Percentiles rank a stretch among this genome's conserved stretches.
Evolutionary conservation across 1,139 yeast species (phyloP).

Genomic region (Entelexis paramagnoliae): DNA sequence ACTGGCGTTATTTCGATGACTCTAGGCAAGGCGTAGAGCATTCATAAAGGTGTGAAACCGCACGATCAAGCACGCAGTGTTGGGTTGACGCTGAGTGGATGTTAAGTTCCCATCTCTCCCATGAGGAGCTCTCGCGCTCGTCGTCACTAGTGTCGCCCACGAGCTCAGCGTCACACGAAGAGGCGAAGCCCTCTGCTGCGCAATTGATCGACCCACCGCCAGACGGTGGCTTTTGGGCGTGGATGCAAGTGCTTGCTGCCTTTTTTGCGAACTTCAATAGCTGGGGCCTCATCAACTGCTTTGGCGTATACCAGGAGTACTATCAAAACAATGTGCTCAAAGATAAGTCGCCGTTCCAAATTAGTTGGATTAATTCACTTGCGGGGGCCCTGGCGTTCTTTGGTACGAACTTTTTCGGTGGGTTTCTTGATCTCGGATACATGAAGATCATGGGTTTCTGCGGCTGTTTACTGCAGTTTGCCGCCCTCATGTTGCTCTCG

Average conservation of each 20-base stretch:
- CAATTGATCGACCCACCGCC: conserved; percentile 33
- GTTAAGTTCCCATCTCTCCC: not conserved
- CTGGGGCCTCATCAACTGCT: conserved; percentile 50
- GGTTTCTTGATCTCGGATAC: conserved; percentile 42
- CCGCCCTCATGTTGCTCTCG: conserved; percentile 36
- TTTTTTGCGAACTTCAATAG: conserved; percentile 44
- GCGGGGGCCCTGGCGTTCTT: conserved; percentile 44
- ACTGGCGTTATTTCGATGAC: too few species aligned
- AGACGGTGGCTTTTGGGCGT: conserved; percentile 29
- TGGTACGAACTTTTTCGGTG: conserved; percentile 51
- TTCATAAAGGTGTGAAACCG: too few species aligned
- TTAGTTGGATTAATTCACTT: conserved; percentile 58
- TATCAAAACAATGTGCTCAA: conserved; percentile 40
- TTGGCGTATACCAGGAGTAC: conserved; percentile 55
- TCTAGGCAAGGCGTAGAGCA: too few species aligned
- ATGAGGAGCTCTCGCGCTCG: not conserved
- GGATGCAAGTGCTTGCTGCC: conserved; percentile 30
- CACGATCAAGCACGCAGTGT: too few species aligned
- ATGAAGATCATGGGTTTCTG: conserved; percentile 28
- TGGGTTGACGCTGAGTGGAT: too few species aligned
- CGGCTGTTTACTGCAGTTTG: conserved; percentile 42
- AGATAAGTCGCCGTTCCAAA: conserved; percentile 36
- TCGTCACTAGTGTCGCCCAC: not conserved
- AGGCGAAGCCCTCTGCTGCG: not conserved
- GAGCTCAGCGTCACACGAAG: not conserved